Base-by-base conservation (phyloP, 2,329 filamentous ascomycete species). In the Alternaria dauci region DNA sequence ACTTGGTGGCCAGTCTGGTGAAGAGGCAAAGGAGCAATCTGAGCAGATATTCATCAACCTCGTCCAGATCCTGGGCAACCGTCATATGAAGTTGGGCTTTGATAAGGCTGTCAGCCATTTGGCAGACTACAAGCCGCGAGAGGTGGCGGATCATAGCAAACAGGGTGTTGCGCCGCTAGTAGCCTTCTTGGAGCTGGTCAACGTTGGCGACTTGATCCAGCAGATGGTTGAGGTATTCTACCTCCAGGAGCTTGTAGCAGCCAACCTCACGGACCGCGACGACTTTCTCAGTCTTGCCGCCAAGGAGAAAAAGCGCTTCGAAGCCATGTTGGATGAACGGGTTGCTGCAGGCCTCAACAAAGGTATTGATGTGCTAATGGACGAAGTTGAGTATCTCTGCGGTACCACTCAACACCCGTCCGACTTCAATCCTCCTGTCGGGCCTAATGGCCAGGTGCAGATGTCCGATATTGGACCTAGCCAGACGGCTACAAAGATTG, bases 181-280 rank as follows among this genome's bases (percentile, higher is more conserved):
- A 46, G 97, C 92, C 0, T 99, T 99, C 72, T 88, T 99, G 62
- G 95, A 99, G 80, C 87, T 99, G 28, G 95, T 99, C 77, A 99
- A 99, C 75, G 94, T 99, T 1, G 95, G 95, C 59, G 95, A 99
- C 77, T 85, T 99, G 59, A 99, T 99, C 70, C 93, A 96, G 61
- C 95, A 99, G 78, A 99, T 99, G 95, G 88, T 99, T 59, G 95
- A 99, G 76, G 93, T 99, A 34, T 99, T 99, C 76, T 99, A 96
- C 80, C 91, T 96, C 76, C 95, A 98, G 80, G 95, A 99, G 80
- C 86, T 99, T 28, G 88, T 93, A 6, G 87, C 88, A 1, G 87
- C 91, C 14, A 91, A 91, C 71, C 89, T 99, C 54, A 91, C 91
- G 1, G 94, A 98, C 75, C 89, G 91, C 43, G 96, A 96, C 75